Evolutionary conservation across 2,329 filamentous ascomycete species (phyloP).

Genomic region (Chaetomiaceae sp.): DNA sequence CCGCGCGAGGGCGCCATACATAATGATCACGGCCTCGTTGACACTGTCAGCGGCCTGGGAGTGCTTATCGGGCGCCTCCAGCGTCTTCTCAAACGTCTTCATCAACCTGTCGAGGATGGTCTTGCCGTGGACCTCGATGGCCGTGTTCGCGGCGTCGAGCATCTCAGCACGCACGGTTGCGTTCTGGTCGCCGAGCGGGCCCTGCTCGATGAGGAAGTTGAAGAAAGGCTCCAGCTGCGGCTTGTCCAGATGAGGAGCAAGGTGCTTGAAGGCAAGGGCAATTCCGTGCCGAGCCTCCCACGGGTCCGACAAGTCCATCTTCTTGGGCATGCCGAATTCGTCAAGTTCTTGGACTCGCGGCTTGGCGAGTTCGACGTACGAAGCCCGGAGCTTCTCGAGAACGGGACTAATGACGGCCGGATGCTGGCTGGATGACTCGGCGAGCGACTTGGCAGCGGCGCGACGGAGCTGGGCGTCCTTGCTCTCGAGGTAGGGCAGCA

Average conservation of each 20-base stretch:
- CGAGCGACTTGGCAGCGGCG: constrained; percentile 76
- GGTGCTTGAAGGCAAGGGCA: constrained; percentile 78
- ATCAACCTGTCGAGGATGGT: constrained; percentile 83
- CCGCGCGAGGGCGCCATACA: constrained; percentile 89
- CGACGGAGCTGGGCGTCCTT: constrained; percentile 77
- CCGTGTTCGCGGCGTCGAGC: constrained; percentile 79
- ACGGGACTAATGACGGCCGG: constrained; percentile 57
- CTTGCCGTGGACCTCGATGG: constrained; percentile 79
- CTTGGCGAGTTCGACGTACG: constrained; percentile 76
- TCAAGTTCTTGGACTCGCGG: constrained; percentile 80
- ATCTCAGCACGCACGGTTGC: constrained; percentile 77
- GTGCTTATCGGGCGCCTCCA: constrained; percentile 80
- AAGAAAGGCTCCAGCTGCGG: constrained; percentile 72
- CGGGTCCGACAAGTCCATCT: constrained; percentile 78
- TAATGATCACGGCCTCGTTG: constrained; percentile 94
- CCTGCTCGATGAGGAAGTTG: constrained; percentile 77
- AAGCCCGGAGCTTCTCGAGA: constrained; percentile 60
- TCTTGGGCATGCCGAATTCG: constrained; percentile 90
- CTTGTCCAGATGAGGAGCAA: constrained; percentile 65
- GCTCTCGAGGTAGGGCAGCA: constrained; percentile 75
- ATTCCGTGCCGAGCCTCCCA: constrained; percentile 92
- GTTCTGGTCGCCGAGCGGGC: constrained; percentile 81
- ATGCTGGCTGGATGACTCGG: constrained; percentile 64
- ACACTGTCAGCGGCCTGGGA: constrained; percentile 81
- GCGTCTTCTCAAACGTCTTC: constrained; percentile 80